These are phyloP conservation scores for Salix purpurea DNA, from an alignment of 345 rosid species.

Conservation along the genomic window DNA sequence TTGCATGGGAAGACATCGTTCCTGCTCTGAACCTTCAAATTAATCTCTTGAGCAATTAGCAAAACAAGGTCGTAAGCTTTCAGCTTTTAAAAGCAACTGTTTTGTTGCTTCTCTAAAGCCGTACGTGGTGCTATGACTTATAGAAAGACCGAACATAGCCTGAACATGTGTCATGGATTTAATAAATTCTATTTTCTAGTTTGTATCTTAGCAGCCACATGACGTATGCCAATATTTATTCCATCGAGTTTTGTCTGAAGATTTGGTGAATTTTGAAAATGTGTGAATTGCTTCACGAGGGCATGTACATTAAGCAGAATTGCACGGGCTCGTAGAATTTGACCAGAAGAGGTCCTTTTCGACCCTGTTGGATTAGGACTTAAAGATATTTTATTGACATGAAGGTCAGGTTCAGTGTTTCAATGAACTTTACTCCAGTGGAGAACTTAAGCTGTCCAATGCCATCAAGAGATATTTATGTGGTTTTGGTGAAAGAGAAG, in stretches of 20 bases:
- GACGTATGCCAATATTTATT: not conserved
- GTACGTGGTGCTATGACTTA: not conserved
- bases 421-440: not conserved
- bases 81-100: not conserved
- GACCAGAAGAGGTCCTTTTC: conserved; percentile 20
- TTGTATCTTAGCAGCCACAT: not conserved
- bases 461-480: not conserved
- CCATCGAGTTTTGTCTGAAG: not conserved
- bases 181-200: not conserved
- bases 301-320: not conserved
- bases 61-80: not conserved
- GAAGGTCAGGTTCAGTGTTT: not conserved
- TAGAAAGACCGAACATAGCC: not conserved
- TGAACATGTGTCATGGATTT: not conserved
- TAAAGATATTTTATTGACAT: not conserved
- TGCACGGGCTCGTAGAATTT: not conserved
- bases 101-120: not conserved
- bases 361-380: not conserved
- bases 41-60: not conserved
- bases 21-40: not conserved
- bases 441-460: not conserved
- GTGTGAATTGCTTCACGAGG: not conserved
- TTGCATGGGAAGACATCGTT: not conserved
- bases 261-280: not conserved
- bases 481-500: no score